These are phyloP conservation scores for Alternaria infectoria DNA, from an alignment of 2,329 filamentous ascomycete species.

Conservation along the genomic window DNA sequence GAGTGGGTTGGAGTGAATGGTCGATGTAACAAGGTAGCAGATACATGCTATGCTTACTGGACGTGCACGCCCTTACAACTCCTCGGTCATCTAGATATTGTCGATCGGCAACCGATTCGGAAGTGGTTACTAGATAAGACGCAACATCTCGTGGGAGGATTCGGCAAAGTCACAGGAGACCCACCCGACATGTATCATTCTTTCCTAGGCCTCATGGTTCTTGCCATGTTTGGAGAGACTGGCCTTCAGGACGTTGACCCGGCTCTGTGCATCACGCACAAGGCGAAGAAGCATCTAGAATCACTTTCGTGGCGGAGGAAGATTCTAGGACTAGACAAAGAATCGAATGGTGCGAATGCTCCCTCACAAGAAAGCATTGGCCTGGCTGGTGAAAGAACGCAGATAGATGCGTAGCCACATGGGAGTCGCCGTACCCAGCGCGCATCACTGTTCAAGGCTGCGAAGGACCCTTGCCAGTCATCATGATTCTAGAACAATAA, in stretches of 20 bases:
- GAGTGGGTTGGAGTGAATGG: slow-evolving; percentile 82
- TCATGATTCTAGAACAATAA: neutral
- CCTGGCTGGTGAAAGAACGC: slow-evolving; percentile 2
- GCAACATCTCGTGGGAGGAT: slow-evolving; percentile 75
- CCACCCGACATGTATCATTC: slow-evolving; percentile 79
- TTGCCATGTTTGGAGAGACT: slow-evolving; percentile 74
- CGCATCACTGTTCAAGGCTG: neutral
- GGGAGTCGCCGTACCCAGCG: neutral
- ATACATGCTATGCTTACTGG: slow-evolving; percentile 98
- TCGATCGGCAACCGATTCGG: slow-evolving; percentile 67
- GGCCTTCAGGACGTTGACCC: slow-evolving; percentile 75
- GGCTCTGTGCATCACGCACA: slow-evolving; percentile 74
- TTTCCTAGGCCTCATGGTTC: slow-evolving; percentile 82
- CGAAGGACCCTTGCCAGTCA: neutral
- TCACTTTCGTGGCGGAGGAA: slow-evolving; percentile 46
- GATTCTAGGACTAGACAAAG: slow-evolving; percentile 16
- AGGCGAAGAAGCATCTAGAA: slow-evolving; percentile 51
- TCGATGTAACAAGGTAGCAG: slow-evolving; percentile 85
- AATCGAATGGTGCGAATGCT: neutral
- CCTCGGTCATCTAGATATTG: slow-evolving; percentile 57
- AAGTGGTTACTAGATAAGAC: slow-evolving; percentile 83
- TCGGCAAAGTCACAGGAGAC: slow-evolving; percentile 55
- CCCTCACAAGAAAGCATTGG: slow-evolving; percentile 1
- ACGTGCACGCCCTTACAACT: slow-evolving; percentile 66
- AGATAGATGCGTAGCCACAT: slow-evolving; percentile 5